phyloP scores from a whole-genome alignment of 139 green algal species.

The Chloropicon primus region DNA sequence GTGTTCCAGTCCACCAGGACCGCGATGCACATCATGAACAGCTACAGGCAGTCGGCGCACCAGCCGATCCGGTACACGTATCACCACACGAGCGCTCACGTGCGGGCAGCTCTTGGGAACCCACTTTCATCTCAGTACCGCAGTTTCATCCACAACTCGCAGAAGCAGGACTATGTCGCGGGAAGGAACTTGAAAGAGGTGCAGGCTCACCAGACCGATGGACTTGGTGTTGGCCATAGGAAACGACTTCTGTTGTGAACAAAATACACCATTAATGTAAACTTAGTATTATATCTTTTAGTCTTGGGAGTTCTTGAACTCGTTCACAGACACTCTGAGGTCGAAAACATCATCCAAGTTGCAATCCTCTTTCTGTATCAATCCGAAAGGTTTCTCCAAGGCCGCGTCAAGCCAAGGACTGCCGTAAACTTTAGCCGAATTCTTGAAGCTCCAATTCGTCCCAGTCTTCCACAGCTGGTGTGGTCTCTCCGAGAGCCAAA shows the following conservation, averaged over 20 bases:
- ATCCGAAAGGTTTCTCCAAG: neutral
- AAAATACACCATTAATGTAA: too few relatives aligned
- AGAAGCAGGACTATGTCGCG: neutral
- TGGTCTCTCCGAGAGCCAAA: conserved; percentile 39
- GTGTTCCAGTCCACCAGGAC: neutral
- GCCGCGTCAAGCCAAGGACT: conserved; percentile 61
- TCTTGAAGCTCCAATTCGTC: conserved; percentile 55
- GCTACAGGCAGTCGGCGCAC: neutral
- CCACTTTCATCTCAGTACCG: neutral
- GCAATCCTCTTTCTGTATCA: neutral
- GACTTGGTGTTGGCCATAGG: too few relatives aligned
- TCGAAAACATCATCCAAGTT: too few relatives aligned
- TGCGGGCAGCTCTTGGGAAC: neutral
- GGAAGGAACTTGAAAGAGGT: too few relatives aligned
- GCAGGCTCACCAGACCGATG: too few relatives aligned
- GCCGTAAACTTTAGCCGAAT: conserved; percentile 67
- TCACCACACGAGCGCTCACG: neutral
- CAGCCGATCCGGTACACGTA: neutral
- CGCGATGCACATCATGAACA: neutral
- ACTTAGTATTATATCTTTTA: too few relatives aligned
- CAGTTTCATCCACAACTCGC: neutral
- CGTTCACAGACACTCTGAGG: too few relatives aligned
- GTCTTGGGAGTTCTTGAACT: too few relatives aligned
- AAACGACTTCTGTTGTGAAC: too few relatives aligned
- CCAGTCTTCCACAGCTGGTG: conserved; percentile 55